These are phyloP conservation scores for Phialemonium atrogriseum DNA, from an alignment of 2,329 filamentous ascomycete species.

Conservation along the genomic window DNA sequence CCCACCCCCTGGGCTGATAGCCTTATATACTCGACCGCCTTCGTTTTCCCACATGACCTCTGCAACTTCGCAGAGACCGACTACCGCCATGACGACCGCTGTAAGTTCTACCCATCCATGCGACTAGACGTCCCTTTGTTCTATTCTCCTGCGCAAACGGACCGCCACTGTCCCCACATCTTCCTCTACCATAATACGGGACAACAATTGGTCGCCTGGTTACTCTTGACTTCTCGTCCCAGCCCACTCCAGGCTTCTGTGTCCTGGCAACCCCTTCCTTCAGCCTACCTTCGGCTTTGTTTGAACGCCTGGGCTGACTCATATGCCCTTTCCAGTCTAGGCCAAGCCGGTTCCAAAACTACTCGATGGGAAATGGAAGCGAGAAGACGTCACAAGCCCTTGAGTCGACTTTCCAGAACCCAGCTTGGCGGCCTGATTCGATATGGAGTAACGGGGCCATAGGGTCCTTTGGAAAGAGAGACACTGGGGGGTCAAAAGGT, in stretches of 20 bases:
- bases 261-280: too few species aligned
- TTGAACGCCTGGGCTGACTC: too few species aligned
- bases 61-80: conserved; percentile 21
- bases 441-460: conserved; percentile 44
- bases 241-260: too few species aligned
- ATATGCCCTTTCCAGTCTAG: conserved; percentile 22
- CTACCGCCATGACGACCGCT: conserved; percentile 25
- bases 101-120: too few species aligned
- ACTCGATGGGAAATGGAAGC: conserved; percentile 23
- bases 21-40: too few species aligned
- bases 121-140: conserved; percentile 4
- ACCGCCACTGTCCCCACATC: too few species aligned
- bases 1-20: too few species aligned
- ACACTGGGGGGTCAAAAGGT: conserved; percentile 40
- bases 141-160: conserved; percentile 7
- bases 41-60: too few species aligned
- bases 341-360: conserved; percentile 28
- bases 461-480: conserved; percentile 33
- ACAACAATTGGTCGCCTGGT: too few species aligned
- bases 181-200: too few species aligned
- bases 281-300: too few species aligned
- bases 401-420: conserved; percentile 29
- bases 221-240: too few species aligned
- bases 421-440: conserved; percentile 28
- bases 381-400: conserved; percentile 25